A percentile compares a stretch with the other conserved stretches of the same genome.
Evolutionary conservation across 768 basidiomycete genomes (phyloP).

Genomic region (Gymnopilus junonius): DNA sequence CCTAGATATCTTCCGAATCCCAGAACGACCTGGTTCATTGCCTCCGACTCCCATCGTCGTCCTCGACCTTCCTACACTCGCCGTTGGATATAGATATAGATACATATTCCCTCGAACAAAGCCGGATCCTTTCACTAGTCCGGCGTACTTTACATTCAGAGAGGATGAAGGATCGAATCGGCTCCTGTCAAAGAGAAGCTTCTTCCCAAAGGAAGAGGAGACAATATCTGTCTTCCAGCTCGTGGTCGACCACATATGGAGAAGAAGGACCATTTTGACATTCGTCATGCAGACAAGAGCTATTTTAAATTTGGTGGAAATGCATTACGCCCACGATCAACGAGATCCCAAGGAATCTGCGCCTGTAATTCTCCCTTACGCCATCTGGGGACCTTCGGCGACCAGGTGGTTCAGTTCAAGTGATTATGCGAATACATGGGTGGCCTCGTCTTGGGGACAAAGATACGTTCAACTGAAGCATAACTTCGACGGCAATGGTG

Average conservation of each 20-base stretch:
- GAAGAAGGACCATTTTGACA: constrained; percentile 12
- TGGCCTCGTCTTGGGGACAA: not conserved
- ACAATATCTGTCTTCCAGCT: not conserved
- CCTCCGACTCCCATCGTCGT: constrained; percentile 23
- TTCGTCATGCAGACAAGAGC: constrained; percentile 40
- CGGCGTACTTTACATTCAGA: constrained; percentile 18
- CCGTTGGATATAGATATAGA: constrained; percentile 22
- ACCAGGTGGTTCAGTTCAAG: constrained; percentile 37
- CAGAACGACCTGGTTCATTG: constrained; percentile 15
- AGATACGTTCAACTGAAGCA: not conserved
- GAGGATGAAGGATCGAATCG: constrained; percentile 14
- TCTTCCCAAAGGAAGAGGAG: not conserved
- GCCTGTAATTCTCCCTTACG: constrained; percentile 26
- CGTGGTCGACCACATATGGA: not conserved
- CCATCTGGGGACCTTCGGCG: constrained; percentile 35
- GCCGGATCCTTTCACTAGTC: constrained; percentile 39
- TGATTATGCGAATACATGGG: not conserved
- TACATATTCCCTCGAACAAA: constrained; percentile 43
- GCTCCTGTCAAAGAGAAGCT: not conserved
- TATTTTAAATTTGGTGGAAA: constrained; percentile 11
- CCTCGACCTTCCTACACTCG: constrained; percentile 36
- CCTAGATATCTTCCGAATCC: constrained; percentile 43
- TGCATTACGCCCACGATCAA: constrained; percentile 1
- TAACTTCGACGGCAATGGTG: not conserved
- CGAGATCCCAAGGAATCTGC: not conserved